Percentiles rank a stretch among this genome's conserved stretches.
Evolutionary conservation across 108 stramenopile genomes (phyloP).

Genomic region (Phaeodactylum tricornutum): DNA sequence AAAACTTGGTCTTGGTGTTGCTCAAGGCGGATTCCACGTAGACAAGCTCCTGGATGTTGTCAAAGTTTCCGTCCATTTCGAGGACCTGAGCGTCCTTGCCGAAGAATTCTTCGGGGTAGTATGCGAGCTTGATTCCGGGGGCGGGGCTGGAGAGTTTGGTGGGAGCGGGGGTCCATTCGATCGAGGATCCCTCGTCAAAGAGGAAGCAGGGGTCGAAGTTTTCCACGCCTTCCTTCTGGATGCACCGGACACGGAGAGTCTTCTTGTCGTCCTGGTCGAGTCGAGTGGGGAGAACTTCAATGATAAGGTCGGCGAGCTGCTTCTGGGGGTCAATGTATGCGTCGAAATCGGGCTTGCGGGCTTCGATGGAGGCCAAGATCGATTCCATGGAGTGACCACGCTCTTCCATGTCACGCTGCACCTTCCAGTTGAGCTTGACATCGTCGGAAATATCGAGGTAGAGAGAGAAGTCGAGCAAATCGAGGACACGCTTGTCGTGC

Average conservation of each 20-base stretch:
- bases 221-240: slow-evolving; percentile 87
- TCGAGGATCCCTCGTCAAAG: slow-evolving; percentile 90
- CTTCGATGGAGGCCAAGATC: slow-evolving; percentile 94
- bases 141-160: slow-evolving; percentile 84
- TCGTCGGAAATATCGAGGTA: slow-evolving; percentile 96
- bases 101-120: slow-evolving; percentile 81
- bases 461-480: slow-evolving; percentile 94
- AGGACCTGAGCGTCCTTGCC: slow-evolving; percentile 78
- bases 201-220: slow-evolving; percentile 91
- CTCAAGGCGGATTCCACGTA: slow-evolving; percentile 91
- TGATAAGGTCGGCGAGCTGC: slow-evolving; percentile 81
- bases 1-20: slow-evolving; percentile 92
- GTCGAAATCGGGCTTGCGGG: slow-evolving; percentile 93
- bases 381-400: slow-evolving; percentile 94
- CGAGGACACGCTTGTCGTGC: slow-evolving; percentile 89
- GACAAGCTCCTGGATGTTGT: slow-evolving; percentile 92
- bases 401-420: slow-evolving; percentile 97
- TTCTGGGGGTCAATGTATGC: slow-evolving; percentile 96
- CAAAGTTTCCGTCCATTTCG: slow-evolving; percentile 95
- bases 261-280: slow-evolving; percentile 91
- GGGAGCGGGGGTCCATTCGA: slow-evolving; percentile 85
- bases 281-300: slow-evolving; percentile 93
- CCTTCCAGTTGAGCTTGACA: slow-evolving; percentile 98
- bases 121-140: slow-evolving; percentile 92
- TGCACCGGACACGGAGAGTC: slow-evolving; percentile 89